Evolutionary conservation across 768 basidiomycete species (phyloP).

Genomic region (Mrakia frigida): DNA sequence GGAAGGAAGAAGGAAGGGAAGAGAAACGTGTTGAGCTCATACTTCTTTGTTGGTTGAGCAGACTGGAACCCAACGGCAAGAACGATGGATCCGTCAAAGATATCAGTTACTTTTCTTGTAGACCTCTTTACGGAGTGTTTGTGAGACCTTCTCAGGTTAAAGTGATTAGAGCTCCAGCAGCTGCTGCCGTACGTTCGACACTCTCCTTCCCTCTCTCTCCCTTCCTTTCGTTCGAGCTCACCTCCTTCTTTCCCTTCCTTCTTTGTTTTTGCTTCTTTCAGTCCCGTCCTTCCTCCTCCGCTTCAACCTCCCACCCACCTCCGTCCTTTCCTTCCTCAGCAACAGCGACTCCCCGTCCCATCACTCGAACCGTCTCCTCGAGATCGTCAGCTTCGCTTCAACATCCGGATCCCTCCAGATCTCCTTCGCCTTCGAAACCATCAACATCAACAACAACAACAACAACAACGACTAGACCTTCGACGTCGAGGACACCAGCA

Average conservation of each 20-base stretch:
- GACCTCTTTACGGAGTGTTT: constrained; percentile 74
- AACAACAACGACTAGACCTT: background rate
- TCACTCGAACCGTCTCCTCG: constrained; percentile 1
- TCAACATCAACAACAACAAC: background rate
- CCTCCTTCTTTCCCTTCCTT: background rate
- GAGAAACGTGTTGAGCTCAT: background rate
- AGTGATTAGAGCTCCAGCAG: constrained; percentile 46
- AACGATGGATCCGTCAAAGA: constrained; percentile 88
- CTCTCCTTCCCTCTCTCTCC: constrained; percentile 8
- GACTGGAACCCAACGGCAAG: constrained; percentile 66
- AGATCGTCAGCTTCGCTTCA: background rate
- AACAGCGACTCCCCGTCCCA: constrained; percentile 17
- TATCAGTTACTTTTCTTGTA: constrained; percentile 73
- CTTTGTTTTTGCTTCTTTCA: background rate
- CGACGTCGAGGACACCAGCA: background rate
- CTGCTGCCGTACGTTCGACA: constrained; percentile 20
- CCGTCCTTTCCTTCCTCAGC: background rate
- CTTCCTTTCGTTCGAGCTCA: constrained; percentile 35
- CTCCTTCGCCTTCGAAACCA: background rate
- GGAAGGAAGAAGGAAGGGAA: background rate
- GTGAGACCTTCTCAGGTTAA: constrained; percentile 80
- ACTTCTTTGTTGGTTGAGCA: constrained; percentile 12
- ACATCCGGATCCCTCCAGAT: background rate
- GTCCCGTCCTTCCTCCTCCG: constrained; percentile 27
- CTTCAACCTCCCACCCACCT: constrained; percentile 11